These are phyloP conservation scores for Calocybe indica DNA, from an alignment of 768 basidiomycete genomes.

Conservation along the genomic window DNA sequence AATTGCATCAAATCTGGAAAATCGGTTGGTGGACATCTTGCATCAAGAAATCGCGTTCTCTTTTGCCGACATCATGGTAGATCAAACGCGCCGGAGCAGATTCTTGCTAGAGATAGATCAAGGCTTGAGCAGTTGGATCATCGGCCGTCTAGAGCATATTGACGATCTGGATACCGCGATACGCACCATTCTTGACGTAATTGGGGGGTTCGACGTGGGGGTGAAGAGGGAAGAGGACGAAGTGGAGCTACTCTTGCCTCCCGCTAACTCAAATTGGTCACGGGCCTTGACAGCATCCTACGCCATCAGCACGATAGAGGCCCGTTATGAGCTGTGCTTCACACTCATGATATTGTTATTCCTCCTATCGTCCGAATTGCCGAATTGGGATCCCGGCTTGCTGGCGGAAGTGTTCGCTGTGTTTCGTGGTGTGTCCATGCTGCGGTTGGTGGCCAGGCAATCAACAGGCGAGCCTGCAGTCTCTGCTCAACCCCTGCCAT, in stretches of 20 bases:
- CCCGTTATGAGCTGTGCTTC: conserved; percentile 71
- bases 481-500: conserved; percentile 8
- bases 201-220: conserved; percentile 64
- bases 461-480: conserved; percentile 35
- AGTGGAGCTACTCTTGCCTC: conserved; percentile 46
- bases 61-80: conserved; percentile 67
- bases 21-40: conserved; percentile 52
- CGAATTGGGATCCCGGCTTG: conserved; percentile 56
- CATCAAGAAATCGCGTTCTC: conserved; percentile 78
- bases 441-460: conserved; percentile 55
- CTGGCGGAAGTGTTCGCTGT: conserved; percentile 74
- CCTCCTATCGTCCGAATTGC: conserved; percentile 62
- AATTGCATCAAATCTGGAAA: conserved; percentile 51
- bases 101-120: conserved; percentile 57
- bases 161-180: conserved; percentile 51
- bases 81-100: conserved; percentile 48
- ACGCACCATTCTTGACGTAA: conserved; percentile 56
- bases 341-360: conserved; percentile 62
- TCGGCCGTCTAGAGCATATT: conserved; percentile 51
- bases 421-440: conserved; percentile 71
- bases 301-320: conserved; percentile 53
- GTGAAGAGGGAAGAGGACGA: conserved; percentile 79
- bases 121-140: conserved; percentile 54
- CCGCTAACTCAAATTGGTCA: conserved; percentile 55
- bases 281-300: conserved; percentile 60